Percentiles rank a stretch among this genome's conserved stretches.
These are phyloP conservation scores for Fusarium xylarioides DNA, from an alignment of 2,329 filamentous ascomycete genomes.

Conservation along the genomic window DNA sequence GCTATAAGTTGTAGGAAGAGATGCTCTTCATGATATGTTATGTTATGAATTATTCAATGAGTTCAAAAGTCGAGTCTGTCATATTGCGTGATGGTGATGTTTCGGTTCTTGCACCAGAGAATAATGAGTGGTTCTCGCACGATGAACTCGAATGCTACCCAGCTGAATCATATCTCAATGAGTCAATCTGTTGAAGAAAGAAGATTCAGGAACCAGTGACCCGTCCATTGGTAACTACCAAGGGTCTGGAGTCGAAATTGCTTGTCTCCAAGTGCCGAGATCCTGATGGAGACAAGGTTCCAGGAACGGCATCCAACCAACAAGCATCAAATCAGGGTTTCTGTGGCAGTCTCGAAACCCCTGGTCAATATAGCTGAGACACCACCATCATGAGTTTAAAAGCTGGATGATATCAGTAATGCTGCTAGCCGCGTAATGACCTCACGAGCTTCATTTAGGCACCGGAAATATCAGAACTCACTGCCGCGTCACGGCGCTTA, in stretches of 20 bases:
- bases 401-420: slow-evolving; percentile 8
- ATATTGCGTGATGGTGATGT: neutral
- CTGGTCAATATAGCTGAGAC: slow-evolving; percentile 13
- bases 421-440: slow-evolving; percentile 22
- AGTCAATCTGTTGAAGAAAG: neutral
- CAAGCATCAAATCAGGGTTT: slow-evolving; percentile 12
- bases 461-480: neutral
- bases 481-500: slow-evolving; percentile 15
- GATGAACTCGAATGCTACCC: neutral
- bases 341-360: neutral
- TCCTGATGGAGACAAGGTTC: slow-evolving; percentile 11
- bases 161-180: neutral
- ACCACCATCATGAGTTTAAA: neutral
- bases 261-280: slow-evolving; percentile 20
- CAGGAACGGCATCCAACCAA: slow-evolving; percentile 8
- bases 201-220: neutral
- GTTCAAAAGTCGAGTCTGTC: neutral
- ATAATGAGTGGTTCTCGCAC: neutral
- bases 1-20: slow-evolving; percentile 52
- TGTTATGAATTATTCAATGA: slow-evolving; percentile 1
- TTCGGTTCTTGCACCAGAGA: neutral
- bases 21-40: neutral
- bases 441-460: neutral
- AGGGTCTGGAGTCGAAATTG: neutral
- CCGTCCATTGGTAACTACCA: neutral